Base-by-base conservation (phyloP, 1,139 yeast species). In the Waltiozyma sp. region DNA sequence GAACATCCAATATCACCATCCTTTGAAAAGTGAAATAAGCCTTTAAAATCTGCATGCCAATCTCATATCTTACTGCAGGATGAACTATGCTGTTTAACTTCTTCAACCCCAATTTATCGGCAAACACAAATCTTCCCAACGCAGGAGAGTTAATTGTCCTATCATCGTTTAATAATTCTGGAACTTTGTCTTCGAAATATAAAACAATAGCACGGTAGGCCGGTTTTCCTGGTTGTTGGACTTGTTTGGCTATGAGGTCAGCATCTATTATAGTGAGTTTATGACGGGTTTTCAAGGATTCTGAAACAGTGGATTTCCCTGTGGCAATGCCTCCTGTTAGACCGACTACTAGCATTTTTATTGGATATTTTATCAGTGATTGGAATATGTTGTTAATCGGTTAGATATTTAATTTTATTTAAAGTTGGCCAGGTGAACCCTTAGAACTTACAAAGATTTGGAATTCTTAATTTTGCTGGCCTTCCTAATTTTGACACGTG, bases 311-410 rank as follows among this genome's bases (percentile, higher is more conserved):
- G 14, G 95, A 83, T 59, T 93, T 93, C 1, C 99, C 99, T 5
- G 93, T 75, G 10, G 96, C 95, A 42, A 91, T 91, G 1, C 96
- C 96, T 1, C 99, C 99, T 0, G 98, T 91, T 23, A 91, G 72
- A 1, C 99, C 99, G 10, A 93, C 74, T 33, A 91, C 73, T 43
- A 91, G 73, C 98, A 91, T 91, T 16, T 10, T 31, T 7, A 26
- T 21, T 21, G 4, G 23, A 5, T 5, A 19, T 16, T 16, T 3
- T 4, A 5, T 19, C 6, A 14, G 14, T 11, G 15, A n/a, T n/a
- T n/a, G n/a, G n/a, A n/a, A n/a, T n/a, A n/a, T n/a, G n/a, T n/a
- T n/a, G n/a, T n/a, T n/a, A n/a, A n/a, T n/a, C n/a, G n/a, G n/a
- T n/a, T n/a, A n/a, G n/a, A n/a, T n/a, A n/a, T n/a, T n/a, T n/a